Evolutionary conservation across 495 filamentous ascomycete genomes (phyloP), one percentile per base, ranked within the genome.

Genomic region (Baudoinia panamericana): DNA sequence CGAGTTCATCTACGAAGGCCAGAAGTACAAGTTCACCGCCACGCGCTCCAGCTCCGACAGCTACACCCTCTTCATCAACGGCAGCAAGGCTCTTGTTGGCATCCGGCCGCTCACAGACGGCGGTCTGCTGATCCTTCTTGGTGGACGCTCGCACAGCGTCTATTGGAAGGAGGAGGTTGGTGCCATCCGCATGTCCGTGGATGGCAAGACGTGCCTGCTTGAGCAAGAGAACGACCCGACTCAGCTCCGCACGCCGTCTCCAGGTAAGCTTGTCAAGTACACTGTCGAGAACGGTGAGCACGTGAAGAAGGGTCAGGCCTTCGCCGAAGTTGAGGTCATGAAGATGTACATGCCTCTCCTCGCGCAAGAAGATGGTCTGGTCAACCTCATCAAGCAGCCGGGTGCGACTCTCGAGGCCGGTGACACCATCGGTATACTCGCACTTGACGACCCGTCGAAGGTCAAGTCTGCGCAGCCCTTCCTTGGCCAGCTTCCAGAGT

Each of bases 331-430:
- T 38, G 90, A 99, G 61, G 92, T 99, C 60, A 99, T 99, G 90
- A 99, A 99, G 71, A 99, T 99, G 90, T 96, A 93, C 68, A 99
- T 99, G 90, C 90, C 90, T 52, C 71, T 99, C 38, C 70, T 99
- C 40, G 80, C 90, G n/a, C 80, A 88, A 61, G 90, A 99, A 60
- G 92, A 93, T 50, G 90, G 90, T 63, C 78, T 88, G 39, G 92
- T 99, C 31, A 87, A 95, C 65, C 71, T 96, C 54, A 93, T 99
- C 69, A 99, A 99, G 75, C 90, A 96, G 65, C 92, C 92, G 39
- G 90, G 90, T 52, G 84, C 90, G 15, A 90, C 85, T n/a, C 80
- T 99, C 23, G 86, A 95, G 62, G 90, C 90, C 54, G 90, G 90
- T 57, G 90, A 99, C 53, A 96, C 96, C 46, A 77, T 99, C n/a